A percentile compares a stretch with the other conserved stretches of the same genome.
phyloP scores from a whole-genome alignment of 768 basidiomycete genomes.

The Termitomyces sp. region DNA sequence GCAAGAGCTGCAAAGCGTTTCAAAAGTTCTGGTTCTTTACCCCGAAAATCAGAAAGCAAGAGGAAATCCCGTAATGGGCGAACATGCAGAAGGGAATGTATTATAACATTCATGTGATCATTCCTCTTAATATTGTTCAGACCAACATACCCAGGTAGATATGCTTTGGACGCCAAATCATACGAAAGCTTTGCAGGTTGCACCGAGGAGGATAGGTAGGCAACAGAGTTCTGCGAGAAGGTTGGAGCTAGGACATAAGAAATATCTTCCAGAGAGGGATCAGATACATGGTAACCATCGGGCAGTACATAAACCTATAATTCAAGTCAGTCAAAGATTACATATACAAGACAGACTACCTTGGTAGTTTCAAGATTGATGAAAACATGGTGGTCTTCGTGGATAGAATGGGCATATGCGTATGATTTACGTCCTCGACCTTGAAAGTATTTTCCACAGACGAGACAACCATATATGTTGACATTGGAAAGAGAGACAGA shows the following conservation, averaged over 20 bases:
- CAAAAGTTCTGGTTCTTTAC: slow-evolving; percentile 81
- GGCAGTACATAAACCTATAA: slow-evolving; percentile 91
- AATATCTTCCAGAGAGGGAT: slow-evolving; percentile 96
- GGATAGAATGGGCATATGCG: slow-evolving; percentile 95
- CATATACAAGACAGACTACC: slow-evolving; percentile 34
- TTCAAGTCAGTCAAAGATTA: slow-evolving; percentile 10
- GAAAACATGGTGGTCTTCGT: slow-evolving; percentile 98
- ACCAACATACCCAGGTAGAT: slow-evolving; percentile 91
- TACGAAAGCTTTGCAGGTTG: slow-evolving; percentile 73
- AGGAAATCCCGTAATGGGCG: slow-evolving; percentile 85
- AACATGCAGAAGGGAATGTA: slow-evolving; percentile 90
- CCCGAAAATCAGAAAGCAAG: slow-evolving; percentile 65
- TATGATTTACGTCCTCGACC: slow-evolving; percentile 90
- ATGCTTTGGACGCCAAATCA: slow-evolving; percentile 76
- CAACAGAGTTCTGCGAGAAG: slow-evolving; percentile 62
- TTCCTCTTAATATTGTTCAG: slow-evolving; percentile 97
- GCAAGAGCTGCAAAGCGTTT: slow-evolving; percentile 83
- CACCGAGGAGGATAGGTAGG: slow-evolving; percentile 48
- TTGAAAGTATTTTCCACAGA: slow-evolving; percentile 98
- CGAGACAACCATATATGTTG: slow-evolving; percentile 96
- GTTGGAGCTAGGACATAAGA: slow-evolving; percentile 82
- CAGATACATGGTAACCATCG: slow-evolving; percentile 93
- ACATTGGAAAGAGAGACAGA: slow-evolving; percentile 95
- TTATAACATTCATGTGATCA: slow-evolving; percentile 96
- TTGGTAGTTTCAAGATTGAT: slow-evolving; percentile 92